phyloP scores from a whole-genome alignment of 805 yeast genomes.

The Starmerella sp. region DNA sequence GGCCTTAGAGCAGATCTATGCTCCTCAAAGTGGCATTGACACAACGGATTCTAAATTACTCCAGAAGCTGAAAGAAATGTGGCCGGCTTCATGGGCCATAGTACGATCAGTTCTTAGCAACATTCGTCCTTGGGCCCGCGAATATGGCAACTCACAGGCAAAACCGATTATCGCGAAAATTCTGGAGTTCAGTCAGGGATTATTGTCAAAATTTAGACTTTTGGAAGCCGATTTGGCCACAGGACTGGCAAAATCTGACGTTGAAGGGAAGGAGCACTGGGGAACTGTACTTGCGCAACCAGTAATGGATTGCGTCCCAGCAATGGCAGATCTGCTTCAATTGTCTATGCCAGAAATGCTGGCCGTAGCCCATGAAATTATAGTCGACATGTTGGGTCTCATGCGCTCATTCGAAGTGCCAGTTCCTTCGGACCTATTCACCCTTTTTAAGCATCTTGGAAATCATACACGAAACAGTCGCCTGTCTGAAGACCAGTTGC shows the following conservation, averaged over 20 bases:
- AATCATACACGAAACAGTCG: conserved; percentile 58
- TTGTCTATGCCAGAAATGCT: conserved; percentile 68
- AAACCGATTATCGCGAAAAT: conserved; percentile 81
- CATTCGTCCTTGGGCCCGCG: conserved; percentile 66
- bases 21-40: conserved; percentile 16
- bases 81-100: conserved; percentile 67
- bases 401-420: conserved; percentile 32
- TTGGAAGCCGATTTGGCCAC: conserved; percentile 28
- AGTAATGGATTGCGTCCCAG: conserved; percentile 47
- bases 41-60: conserved; percentile 2
- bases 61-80: conserved; percentile 32
- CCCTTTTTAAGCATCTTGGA: conserved; percentile 35
- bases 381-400: conserved; percentile 23
- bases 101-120: conserved; percentile 54
- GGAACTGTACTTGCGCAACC: conserved; percentile 30
- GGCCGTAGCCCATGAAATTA: conserved; percentile 16
- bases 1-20: conserved; percentile 13
- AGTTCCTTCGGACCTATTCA: conserved; percentile 44
- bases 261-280: conserved; percentile 3
- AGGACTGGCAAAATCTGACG: neutral
- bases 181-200: conserved; percentile 58
- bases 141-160: conserved; percentile 44
- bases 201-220: conserved; percentile 56
- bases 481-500: conserved; percentile 53
- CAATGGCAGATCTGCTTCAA: conserved; percentile 69